Conservation (phyloP, 257 asterid species). For the Solanum neorickii region DNA sequence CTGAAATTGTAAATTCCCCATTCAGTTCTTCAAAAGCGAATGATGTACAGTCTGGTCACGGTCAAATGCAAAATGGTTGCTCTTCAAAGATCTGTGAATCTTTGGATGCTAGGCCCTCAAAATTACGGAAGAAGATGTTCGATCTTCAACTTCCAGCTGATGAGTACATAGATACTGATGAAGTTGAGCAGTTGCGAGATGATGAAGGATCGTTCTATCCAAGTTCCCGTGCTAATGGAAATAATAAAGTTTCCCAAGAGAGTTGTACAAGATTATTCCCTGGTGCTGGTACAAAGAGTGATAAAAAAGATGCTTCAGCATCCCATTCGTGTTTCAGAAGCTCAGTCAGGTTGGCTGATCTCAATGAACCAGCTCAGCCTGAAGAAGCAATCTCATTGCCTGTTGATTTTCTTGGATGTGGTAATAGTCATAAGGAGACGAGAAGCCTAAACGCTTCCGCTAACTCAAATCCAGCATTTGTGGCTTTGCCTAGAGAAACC, state of each 20-base stretch:
- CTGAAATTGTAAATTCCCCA: conserved; percentile 53
- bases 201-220: conserved; percentile 12
- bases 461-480: conserved; percentile 23
- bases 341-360: conserved; percentile 54
- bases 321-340: conserved; percentile 34
- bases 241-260: conserved; percentile 9
- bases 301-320: conserved; percentile 21
- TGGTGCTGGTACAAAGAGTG: conserved; percentile 12
- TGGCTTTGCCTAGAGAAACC: conserved; percentile 22
- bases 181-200: conserved; percentile 27
- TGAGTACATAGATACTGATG: conserved; percentile 62
- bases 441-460: conserved; percentile 22
- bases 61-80: conserved; percentile 34
- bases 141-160: conserved; percentile 94
- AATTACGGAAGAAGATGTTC: conserved; percentile 71
- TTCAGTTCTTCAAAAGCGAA: conserved; percentile 58
- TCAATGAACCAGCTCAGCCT: conserved; percentile 63
- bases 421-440: conserved; percentile 25
- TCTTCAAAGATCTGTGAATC: conserved; percentile 35
- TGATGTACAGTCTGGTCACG: conserved; percentile 17
- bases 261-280: conserved; percentile 9
- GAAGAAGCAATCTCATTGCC: conserved; percentile 37
- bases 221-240: conserved; percentile 24
- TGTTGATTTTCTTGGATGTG: conserved; percentile 34
- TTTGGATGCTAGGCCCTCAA: conserved; percentile 60